Conservation (phyloP, 2,329 filamentous ascomycete species). For the Ophiostoma novo-ulmi region DNA sequence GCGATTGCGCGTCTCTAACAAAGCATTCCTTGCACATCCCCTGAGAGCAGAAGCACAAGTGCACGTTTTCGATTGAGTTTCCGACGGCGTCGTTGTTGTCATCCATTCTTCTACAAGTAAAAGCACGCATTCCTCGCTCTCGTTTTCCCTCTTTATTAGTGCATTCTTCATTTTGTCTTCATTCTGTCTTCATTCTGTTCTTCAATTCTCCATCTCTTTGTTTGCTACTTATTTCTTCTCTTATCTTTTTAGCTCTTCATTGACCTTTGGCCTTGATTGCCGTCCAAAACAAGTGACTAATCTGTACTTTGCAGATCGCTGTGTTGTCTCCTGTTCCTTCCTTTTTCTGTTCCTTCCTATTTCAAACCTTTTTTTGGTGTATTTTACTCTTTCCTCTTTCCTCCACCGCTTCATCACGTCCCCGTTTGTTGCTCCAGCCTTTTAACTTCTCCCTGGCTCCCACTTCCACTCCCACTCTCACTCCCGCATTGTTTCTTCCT, state of each 20-base stretch:
- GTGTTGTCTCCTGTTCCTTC: not conserved
- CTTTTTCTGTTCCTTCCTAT: not conserved
- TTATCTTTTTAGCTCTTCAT: not conserved
- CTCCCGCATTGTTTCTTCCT: not conserved
- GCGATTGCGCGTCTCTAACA: conserved; percentile 8
- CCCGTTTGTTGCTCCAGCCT: not conserved
- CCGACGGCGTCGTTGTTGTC: not conserved
- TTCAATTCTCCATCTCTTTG: too few species aligned
- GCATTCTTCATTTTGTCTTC: not conserved
- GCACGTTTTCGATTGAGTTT: not conserved
- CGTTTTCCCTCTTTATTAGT: conserved; percentile 6
- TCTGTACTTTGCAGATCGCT: not conserved
- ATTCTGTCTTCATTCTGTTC: not conserved
- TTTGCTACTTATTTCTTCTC: not conserved
- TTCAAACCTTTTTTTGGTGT: not conserved
- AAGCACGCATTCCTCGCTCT: not conserved
- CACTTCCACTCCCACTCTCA: not conserved
- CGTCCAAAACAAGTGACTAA: not conserved
- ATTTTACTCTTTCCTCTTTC: not conserved
- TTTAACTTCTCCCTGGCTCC: conserved; percentile 1
- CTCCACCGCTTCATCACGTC: not conserved
- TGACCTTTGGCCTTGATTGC: too few species aligned
- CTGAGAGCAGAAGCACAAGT: not conserved
- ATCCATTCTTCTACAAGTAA: not conserved
- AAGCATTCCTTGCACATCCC: not conserved